Evolutionary conservation across 768 basidiomycete species (phyloP).

Genomic region (Lactifluus volemus): DNA sequence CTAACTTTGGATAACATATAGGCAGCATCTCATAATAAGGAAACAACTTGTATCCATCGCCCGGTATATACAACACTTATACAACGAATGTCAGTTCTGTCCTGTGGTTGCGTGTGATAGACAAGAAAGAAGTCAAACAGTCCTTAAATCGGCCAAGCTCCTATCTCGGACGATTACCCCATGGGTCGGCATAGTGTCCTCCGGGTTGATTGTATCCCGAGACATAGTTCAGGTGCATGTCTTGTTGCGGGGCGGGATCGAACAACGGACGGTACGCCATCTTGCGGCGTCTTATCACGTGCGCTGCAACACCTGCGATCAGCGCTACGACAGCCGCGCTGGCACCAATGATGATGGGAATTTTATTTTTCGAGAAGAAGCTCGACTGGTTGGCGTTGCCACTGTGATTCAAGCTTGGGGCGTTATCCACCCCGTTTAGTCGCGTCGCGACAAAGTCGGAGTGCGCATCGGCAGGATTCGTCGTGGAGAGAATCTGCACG

Average conservation of each 20-base stretch:
- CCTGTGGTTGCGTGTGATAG: no score
- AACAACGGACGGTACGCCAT: not conserved
- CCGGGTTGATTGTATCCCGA: not conserved
- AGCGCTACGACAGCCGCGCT: not conserved
- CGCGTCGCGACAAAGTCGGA: constrained; percentile 7
- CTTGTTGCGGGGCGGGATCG: not conserved
- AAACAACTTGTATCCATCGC: no score
- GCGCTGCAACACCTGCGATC: not conserved
- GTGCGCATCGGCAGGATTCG: constrained; percentile 24
- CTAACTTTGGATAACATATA: no score
- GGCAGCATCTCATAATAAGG: no score
- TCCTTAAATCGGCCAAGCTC: not conserved
- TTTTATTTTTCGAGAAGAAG: constrained; percentile 4
- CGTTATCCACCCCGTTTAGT: not conserved
- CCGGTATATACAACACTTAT: no score
- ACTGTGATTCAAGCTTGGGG: not conserved
- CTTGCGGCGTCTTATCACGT: not conserved
- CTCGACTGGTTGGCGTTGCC: not conserved
- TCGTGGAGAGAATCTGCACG: constrained; percentile 53
- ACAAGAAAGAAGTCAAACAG: no score
- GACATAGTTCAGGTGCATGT: constrained; percentile 9
- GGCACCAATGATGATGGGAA: not conserved
- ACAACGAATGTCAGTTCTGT: no score
- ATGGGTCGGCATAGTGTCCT: constrained; percentile 2
- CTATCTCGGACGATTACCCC: not conserved